Base-by-base conservation (phyloP, 768 basidiomycete species). In the Cystofilobasidium ferigula region DNA sequence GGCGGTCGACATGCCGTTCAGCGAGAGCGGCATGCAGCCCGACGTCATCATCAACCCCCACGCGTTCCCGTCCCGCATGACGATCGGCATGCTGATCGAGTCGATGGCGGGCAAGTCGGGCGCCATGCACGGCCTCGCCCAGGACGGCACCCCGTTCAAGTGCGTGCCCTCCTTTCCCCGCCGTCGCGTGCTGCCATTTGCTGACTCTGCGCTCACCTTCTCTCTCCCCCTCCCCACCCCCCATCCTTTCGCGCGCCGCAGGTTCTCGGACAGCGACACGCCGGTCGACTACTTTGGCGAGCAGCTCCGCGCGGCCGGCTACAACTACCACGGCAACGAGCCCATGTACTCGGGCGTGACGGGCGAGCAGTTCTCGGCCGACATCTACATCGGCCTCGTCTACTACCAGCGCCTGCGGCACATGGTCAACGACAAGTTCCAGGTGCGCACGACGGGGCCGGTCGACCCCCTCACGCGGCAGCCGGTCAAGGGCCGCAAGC, bases 291-390 rank as follows among this genome's bases (percentile, higher is more conserved):
- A 97, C 79, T 99, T 99, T 71, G 95, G 95, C 45, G 84, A 95
- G 70, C 95, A 99, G 74, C 84, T 99, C 24, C 78, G 85, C 47
- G 87, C 88, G 26, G 85, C 95, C 18, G 95, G 95, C 10, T 99
- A 97, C 81, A 98, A 97, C 77, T 99, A 97, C 77, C 89, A 94
- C 74, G 95, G 95, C 18, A 97, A 95, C 78, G 95, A 99, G 76
- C 93, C 95, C 7, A 99, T 99, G 95, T 99, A 99, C 77, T 97
- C 94, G 64, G 95, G 95, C 28, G 95, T 99, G 75, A 98, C 95
- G 9, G 95, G 95, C 20, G 84, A 98, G 77, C 95, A 99, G 78
- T 99, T 99, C 76, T 86, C 88, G 47, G 95, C 95, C 9, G 95
- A 99, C 76, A 99, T 99, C 73, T 99, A 98, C 77, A 83, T 98